Conservation (phyloP, 129 eudicot genomes). For the Rutidosis leptorrhynchoides region DNA sequence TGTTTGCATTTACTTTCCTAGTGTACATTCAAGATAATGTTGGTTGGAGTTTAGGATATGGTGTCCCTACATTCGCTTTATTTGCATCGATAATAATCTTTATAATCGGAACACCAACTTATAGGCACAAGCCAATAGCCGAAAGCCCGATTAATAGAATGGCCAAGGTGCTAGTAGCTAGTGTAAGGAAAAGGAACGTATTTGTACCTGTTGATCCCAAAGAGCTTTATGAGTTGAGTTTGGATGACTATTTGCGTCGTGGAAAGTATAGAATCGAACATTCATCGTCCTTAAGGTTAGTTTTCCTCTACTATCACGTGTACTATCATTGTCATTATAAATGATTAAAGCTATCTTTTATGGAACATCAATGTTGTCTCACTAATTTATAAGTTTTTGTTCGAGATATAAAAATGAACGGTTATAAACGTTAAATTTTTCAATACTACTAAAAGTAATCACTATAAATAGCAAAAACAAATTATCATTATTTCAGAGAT, state of each 20-base stretch:
- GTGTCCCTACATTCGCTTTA: conserved; percentile 45
- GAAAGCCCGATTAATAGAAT: conserved; percentile 46
- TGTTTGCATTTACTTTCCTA: conserved; percentile 48
- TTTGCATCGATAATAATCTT: conserved; percentile 34
- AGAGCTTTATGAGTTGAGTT: conserved; percentile 43
- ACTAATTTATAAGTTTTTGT: too few relatives aligned
- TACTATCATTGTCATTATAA: too few relatives aligned
- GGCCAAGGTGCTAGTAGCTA: conserved; percentile 46
- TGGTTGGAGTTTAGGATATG: conserved; percentile 53
- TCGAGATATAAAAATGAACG: too few relatives aligned
- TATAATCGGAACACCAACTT: conserved; percentile 37
- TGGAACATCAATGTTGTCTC: too few relatives aligned
- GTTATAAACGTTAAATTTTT: too few relatives aligned
- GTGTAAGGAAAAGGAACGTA: conserved; percentile 38
- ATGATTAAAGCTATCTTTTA: too few relatives aligned
- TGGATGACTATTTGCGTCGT: conserved; percentile 28
- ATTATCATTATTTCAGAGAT: too few relatives aligned
- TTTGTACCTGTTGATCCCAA: conserved; percentile 33
- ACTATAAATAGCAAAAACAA: too few relatives aligned
- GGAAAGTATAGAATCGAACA: conserved; percentile 36
- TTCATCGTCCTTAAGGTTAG: conserved; percentile 42
- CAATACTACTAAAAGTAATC: too few relatives aligned
- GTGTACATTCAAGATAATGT: conserved; percentile 58
- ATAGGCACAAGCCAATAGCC: conserved; percentile 39
- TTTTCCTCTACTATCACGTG: not conserved